Evolutionary conservation across 495 filamentous ascomycete genomes (phyloP).

Genomic region (Sabuloglossum arenarium): DNA sequence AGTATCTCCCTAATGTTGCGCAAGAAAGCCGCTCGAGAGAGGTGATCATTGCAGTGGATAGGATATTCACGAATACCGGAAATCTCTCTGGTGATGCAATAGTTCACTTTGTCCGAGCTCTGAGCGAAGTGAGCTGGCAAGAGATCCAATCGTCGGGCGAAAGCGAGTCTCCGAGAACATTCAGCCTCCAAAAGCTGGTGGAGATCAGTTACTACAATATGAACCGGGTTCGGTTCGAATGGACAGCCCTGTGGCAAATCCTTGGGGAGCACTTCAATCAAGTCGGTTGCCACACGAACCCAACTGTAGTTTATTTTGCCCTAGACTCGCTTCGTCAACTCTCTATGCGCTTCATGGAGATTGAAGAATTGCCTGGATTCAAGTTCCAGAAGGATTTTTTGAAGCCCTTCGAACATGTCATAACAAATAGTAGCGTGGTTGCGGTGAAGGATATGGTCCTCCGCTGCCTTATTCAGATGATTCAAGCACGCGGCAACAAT

Average conservation of each 20-base stretch:
- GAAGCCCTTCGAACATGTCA: slow-evolving; percentile 94
- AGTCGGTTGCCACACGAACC: slow-evolving; percentile 90
- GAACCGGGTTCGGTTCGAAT: slow-evolving; percentile 93
- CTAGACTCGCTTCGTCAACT: slow-evolving; percentile 86
- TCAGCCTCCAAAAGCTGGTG: slow-evolving; percentile 92
- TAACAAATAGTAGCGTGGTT: slow-evolving; percentile 73
- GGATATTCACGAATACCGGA: slow-evolving; percentile 89
- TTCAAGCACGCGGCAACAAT: slow-evolving; percentile 85
- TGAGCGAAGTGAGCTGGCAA: slow-evolving; percentile 96
- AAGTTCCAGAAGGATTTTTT: slow-evolving; percentile 99
- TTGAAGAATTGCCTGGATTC: slow-evolving; percentile 93
- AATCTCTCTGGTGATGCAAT: slow-evolving; percentile 89
- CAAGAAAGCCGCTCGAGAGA: slow-evolving; percentile 82
- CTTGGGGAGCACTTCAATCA: slow-evolving; percentile 95
- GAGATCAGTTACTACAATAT: slow-evolving; percentile 99
- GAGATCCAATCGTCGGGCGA: slow-evolving; percentile 94
- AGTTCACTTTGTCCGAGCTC: slow-evolving; percentile 83
- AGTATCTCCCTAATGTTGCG: slow-evolving; percentile 69
- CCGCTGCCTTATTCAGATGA: slow-evolving; percentile 96
- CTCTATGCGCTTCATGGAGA: slow-evolving; percentile 97
- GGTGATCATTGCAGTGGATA: slow-evolving; percentile 77
- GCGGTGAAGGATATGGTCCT: slow-evolving; percentile 96
- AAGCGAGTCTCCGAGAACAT: slow-evolving; percentile 83
- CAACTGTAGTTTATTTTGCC: slow-evolving; percentile 88
- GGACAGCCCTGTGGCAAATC: slow-evolving; percentile 92